A percentile compares a stretch with the other conserved stretches of the same genome.
These are phyloP conservation scores for Phaeosphaeria sp. DNA, from an alignment of 2,329 filamentous ascomycete genomes.

Conservation along the genomic window DNA sequence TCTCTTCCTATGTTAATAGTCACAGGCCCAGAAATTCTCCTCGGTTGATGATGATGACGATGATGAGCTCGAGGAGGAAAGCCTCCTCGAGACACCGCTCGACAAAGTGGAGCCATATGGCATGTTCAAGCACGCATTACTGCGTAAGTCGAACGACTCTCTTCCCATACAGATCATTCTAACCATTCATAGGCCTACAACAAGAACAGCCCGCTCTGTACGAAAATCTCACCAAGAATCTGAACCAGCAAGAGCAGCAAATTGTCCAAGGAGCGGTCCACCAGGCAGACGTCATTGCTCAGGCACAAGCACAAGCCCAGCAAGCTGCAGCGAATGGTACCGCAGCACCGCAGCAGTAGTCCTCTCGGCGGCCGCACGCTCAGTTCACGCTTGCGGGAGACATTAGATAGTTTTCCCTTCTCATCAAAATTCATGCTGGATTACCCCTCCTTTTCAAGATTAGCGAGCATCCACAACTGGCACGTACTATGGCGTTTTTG, in stretches of 20 bases:
- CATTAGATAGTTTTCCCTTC: slow-evolving; percentile 28
- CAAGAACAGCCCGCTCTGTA: slow-evolving; percentile 91
- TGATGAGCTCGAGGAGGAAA: slow-evolving; percentile 90
- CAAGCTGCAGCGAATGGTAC: slow-evolving; percentile 28
- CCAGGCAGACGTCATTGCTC: slow-evolving; percentile 66
- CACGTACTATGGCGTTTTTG: slow-evolving; percentile 33
- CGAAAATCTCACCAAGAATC: slow-evolving; percentile 75
- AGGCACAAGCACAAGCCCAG: slow-evolving; percentile 31
- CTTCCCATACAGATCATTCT: slow-evolving; percentile 5
- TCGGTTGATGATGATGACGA: slow-evolving; percentile 74
- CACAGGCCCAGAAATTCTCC: slow-evolving; percentile 81
- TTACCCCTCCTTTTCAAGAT: slow-evolving; percentile 29
- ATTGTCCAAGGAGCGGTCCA: slow-evolving; percentile 80
- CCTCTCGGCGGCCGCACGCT: not conserved
- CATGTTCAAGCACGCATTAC: slow-evolving; percentile 80
- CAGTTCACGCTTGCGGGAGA: not conserved
- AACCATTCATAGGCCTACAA: slow-evolving; percentile 73
- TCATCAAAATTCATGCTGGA: slow-evolving; percentile 25
- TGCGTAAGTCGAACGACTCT: slow-evolving; percentile 68
- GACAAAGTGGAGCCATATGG: slow-evolving; percentile 95
- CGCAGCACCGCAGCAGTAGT: slow-evolving; percentile 25
- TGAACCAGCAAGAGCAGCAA: slow-evolving; percentile 80
- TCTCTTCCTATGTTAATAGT: slow-evolving; percentile 32
- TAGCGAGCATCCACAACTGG: slow-evolving; percentile 39
- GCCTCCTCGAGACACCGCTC: slow-evolving; percentile 88